Evolutionary conservation across 306 rosid genomes (phyloP).

Genomic region (Nissolia schottii): DNA sequence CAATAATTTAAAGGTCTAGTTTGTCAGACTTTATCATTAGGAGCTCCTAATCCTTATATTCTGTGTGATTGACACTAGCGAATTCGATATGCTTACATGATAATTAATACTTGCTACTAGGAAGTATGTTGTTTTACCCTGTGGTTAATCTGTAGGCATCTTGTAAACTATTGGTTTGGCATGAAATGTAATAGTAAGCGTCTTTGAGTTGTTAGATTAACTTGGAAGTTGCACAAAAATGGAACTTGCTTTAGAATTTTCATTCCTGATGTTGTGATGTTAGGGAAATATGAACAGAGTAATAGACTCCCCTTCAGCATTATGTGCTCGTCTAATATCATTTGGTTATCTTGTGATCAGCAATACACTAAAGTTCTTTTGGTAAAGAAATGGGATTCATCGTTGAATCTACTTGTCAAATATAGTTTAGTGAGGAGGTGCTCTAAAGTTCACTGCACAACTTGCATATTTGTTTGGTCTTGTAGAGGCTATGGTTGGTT

Average conservation of each 20-base stretch:
- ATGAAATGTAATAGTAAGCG: not conserved
- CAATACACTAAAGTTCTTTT: not conserved
- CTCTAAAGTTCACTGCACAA: not conserved
- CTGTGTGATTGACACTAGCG: constrained; percentile 11
- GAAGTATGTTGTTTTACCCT: not conserved
- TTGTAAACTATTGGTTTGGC: not conserved
- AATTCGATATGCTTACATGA: constrained; percentile 3
- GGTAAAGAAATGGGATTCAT: not conserved
- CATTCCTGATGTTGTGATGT: not conserved
- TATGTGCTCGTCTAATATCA: not conserved
- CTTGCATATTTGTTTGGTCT: not conserved
- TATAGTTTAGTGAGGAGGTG: not conserved
- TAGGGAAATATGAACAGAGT: not conserved
- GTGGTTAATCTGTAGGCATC: not conserved
- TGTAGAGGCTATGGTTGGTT: not conserved
- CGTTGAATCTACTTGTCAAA: not conserved
- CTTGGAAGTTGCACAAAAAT: not conserved
- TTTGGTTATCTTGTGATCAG: not conserved
- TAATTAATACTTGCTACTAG: no score
- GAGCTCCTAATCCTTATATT: not conserved
- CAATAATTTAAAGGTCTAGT: not conserved
- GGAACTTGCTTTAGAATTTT: not conserved
- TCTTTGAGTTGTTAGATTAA: not conserved
- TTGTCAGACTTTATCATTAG: not conserved
- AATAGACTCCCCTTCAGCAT: not conserved